Evolutionary conservation across 139 green algal genomes (phyloP).

Genomic region (Chlorella sp.): DNA sequence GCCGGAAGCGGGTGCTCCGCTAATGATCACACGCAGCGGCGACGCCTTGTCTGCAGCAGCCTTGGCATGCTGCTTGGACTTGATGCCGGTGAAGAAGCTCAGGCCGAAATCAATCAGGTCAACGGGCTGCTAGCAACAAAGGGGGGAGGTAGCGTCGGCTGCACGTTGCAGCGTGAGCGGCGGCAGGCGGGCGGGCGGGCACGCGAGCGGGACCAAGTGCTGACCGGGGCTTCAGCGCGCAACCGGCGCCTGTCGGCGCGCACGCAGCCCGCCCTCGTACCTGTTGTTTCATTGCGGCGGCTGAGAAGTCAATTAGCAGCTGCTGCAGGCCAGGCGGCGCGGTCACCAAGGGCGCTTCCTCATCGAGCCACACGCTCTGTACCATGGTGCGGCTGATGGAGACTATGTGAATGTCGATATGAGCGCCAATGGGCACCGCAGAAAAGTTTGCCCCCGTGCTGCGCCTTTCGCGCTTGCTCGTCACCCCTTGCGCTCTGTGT

Average conservation of each 20-base stretch:
- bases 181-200: neutral
- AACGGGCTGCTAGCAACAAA: neutral
- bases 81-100: neutral
- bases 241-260: neutral
- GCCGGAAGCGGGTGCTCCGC: slow-evolving; percentile 92
- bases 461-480: too few species aligned
- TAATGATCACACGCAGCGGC: slow-evolving; percentile 91
- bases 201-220: neutral
- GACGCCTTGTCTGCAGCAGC: neutral
- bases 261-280: neutral
- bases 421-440: too few species aligned
- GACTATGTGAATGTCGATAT: too few species aligned
- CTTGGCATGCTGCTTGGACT: neutral
- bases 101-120: neutral
- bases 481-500: too few species aligned
- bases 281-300: neutral
- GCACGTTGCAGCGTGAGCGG: neutral
- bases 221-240: neutral
- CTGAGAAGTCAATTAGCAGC: neutral
- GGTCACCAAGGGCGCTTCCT: neutral
- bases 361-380: neutral
- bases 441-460: too few species aligned
- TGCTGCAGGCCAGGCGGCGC: neutral
- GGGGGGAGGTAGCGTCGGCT: neutral
- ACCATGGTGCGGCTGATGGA: neutral